These are phyloP conservation scores for Psilocybe cyanescens DNA, from an alignment of 768 basidiomycete species.

Conservation along the genomic window DNA sequence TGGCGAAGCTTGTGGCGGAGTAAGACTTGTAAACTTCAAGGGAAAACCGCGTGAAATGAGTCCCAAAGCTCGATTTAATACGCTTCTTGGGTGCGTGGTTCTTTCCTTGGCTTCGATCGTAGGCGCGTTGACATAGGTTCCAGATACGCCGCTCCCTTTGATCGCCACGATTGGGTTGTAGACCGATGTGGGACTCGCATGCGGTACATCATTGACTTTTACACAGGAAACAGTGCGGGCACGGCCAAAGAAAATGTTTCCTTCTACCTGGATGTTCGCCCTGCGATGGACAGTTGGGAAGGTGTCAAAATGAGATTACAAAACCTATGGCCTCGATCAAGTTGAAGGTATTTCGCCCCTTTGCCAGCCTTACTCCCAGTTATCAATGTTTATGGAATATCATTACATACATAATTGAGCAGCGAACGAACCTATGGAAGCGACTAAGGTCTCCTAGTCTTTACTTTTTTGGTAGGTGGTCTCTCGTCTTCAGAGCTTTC, in stretches of 20 bases:
- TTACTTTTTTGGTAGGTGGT: conserved; percentile 62
- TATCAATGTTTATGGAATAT: conserved; percentile 13
- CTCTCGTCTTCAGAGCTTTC: conserved; percentile 55
- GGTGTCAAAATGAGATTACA: conserved; percentile 83
- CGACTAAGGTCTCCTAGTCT: conserved; percentile 48
- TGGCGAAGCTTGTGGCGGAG: conserved; percentile 79
- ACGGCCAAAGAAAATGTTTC: conserved; percentile 61
- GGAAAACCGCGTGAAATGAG: conserved; percentile 83
- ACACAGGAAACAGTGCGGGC: conserved; percentile 70
- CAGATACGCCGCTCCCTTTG: conserved; percentile 94
- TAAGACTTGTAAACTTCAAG: conserved; percentile 88
- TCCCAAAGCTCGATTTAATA: conserved; percentile 81
- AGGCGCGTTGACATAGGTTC: conserved; percentile 12
- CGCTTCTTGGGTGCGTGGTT: conserved; percentile 74
- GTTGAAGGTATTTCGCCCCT: conserved; percentile 16
- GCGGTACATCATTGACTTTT: conserved; percentile 98
- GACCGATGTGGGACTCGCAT: conserved; percentile 89
- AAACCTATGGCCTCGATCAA: conserved; percentile 49
- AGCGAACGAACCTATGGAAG: neutral
- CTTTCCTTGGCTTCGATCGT: conserved; percentile 28
- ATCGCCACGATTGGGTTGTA: conserved; percentile 96
- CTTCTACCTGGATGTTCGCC: conserved; percentile 94
- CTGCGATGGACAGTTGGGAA: conserved; percentile 94
- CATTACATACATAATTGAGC: conserved; percentile 6
- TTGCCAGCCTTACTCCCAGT: conserved; percentile 1